Base-by-base conservation (phyloP, 306 rosid genomes). In the Cucurbita maxima region DNA sequence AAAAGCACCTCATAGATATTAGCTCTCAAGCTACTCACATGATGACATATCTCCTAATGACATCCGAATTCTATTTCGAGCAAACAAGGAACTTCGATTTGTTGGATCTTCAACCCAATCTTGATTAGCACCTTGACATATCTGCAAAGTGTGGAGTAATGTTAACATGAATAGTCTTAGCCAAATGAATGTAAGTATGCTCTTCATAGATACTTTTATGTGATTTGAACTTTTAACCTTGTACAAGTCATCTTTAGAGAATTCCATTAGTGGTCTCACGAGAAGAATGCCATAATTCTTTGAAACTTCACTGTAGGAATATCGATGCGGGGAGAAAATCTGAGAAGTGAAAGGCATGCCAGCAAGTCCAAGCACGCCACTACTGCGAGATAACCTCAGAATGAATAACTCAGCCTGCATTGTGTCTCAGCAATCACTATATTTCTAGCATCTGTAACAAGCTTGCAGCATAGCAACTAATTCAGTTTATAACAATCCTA, bases 41-140 rank as follows among this genome's bases (percentile, higher is more conserved):
- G 95, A 81, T 71, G 92, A 77, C 20, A 72, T 58, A 74, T 84
- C 81, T 71, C 79, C 82, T 55, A 94, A 77, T 51, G 80, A 88
- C 86, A 82, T 80, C 12, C 92, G 83, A 71, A 91, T 94, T 80
- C 99, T 91, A 81, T 94, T 91, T 43, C 97, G 95, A 52, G 92
- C 83, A 83, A 83, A 94, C 79, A 86, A 61, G 61, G 73, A 76
- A 77, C 88, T 91, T 77, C 79, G 88, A 79, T 94, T 94, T 22
- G 97, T 87, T 59, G 97, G 97, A 81, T 94, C 99, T 85, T 94
- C 97, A 75, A 94, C 96, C 95, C 92, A 94, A 64, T 86, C 93
- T 82, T 80, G 84, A 58, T 78, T 53, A 74, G 76, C 85, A 51
- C 83, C 89, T 79, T 72, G 84, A 75, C 97, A 94, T 79, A 94